These are phyloP conservation scores for Candida gigantensis DNA, from an alignment of 1,139 yeast species.

Conservation along the genomic window DNA sequence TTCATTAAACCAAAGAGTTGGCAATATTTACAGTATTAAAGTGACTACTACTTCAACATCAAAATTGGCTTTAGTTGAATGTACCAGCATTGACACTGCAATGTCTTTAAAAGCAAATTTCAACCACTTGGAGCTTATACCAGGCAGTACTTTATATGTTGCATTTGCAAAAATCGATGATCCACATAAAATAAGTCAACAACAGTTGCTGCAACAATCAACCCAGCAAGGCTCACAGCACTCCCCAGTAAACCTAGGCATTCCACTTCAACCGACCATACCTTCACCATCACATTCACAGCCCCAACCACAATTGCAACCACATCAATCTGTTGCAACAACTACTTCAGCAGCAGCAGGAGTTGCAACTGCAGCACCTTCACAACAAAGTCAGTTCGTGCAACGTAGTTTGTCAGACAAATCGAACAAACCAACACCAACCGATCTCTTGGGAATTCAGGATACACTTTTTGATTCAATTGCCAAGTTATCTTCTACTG, in stretches of 20 bases:
- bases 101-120: slow-evolving; percentile 73
- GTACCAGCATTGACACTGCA: slow-evolving; percentile 70
- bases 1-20: slow-evolving; percentile 28
- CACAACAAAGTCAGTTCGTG: slow-evolving; percentile 8
- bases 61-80: slow-evolving; percentile 69
- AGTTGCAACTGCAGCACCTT: not conserved
- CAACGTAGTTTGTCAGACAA: slow-evolving; percentile 10
- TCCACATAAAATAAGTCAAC: slow-evolving; percentile 6
- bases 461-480: slow-evolving; percentile 26
- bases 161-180: slow-evolving; percentile 66
- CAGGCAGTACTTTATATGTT: slow-evolving; percentile 66
- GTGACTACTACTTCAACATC: slow-evolving; percentile 46
- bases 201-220: slow-evolving; percentile 2
- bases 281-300: slow-evolving; percentile 4
- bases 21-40: slow-evolving; percentile 48
- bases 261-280: slow-evolving; percentile 2
- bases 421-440: slow-evolving; percentile 20
- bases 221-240: no score
- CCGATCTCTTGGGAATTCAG: slow-evolving; percentile 28
- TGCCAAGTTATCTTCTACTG: slow-evolving; percentile 19
- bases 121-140: slow-evolving; percentile 78
- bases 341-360: no score
- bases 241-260: no score
- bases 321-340: no score
- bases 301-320: not conserved